Base-by-base conservation (phyloP, 2,329 filamentous ascomycete species). In the Grosmannia huntii region DNA sequence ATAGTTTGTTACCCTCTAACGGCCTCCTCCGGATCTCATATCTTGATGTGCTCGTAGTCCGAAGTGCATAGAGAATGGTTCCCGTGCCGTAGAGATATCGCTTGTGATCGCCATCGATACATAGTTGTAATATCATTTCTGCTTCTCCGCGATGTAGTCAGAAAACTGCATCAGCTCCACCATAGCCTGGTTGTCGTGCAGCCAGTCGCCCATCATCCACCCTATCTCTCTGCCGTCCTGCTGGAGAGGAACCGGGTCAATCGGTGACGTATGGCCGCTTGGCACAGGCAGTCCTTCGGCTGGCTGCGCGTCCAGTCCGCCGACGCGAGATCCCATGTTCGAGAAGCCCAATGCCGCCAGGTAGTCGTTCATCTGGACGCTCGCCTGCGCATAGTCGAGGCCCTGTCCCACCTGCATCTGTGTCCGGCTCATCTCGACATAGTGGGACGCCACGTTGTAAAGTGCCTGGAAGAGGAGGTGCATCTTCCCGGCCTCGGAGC, bases 51-150 rank as follows among this genome's bases (percentile, higher is more conserved):
- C 31, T 59, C 57, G 12, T 59, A 33, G n/a, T 59, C 53, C 4
- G 53, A 51, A 41, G 57, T 1, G 57, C 48, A 5, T 23, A 11
- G 10, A 59, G 48, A 23, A 59, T 44, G 19, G 21, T 11, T 19
- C 57, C 57, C 10, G 57, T 48, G 16, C 57, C 57, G 48, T 56
- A 59, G 6, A 59, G 57, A 33, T 55, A 55, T 5, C 27, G 36
- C 36, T 55, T 56, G 33, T 59, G 53, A 19, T 59, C 48, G 2
- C 57, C 57, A 0, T 48, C 33, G 12, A 36, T 12, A 12, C 27
- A 28, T 7, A 33, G 31, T 33, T 33, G 31, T 33, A 10, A 33
- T 9, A 33, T 41, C 38, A 41, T 14, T 6, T 14, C 38, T 48
- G 44, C 21, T 48, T 11, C 46, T 49, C 46, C 21, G 14, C 23